phyloP scores from a whole-genome alignment of 768 basidiomycete species.

The Coprinopsis marcescibilis region DNA sequence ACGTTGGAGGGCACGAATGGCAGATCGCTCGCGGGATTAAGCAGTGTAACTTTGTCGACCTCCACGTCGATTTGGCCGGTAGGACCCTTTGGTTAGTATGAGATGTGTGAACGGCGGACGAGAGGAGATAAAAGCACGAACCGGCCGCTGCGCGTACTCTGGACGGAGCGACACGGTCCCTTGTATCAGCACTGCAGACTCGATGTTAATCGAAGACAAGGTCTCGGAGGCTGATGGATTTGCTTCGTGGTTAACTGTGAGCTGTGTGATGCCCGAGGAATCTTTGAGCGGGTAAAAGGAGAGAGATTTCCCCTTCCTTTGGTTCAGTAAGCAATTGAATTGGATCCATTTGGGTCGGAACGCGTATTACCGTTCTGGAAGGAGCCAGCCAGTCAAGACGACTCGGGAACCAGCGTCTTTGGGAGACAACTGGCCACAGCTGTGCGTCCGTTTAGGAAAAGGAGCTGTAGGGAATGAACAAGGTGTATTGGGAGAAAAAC shows the following conservation, averaged over 20 bases:
- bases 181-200: constrained; percentile 72
- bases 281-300: constrained; percentile 89
- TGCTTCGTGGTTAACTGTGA: constrained; percentile 52
- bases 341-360: constrained; percentile 26
- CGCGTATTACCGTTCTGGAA: constrained; percentile 67
- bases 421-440: constrained; percentile 51
- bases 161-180: constrained; percentile 70
- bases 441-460: constrained; percentile 57
- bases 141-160: constrained; percentile 52
- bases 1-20: constrained; percentile 85
- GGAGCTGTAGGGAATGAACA: constrained; percentile 37
- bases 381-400: constrained; percentile 77
- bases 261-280: constrained; percentile 69
- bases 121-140: constrained; percentile 29
- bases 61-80: constrained; percentile 80
- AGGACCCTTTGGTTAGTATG: constrained; percentile 41
- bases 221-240: constrained; percentile 25
- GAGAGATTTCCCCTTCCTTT: constrained; percentile 64
- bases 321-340: constrained; percentile 27
- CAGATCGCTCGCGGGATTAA: constrained; percentile 74
- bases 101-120: constrained; percentile 15
- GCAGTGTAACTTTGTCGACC: constrained; percentile 60
- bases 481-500: constrained; percentile 9
- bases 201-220: constrained; percentile 62
- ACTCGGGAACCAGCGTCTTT: constrained; percentile 52